phyloP scores from a whole-genome alignment of 2,329 filamentous ascomycete genomes.

The Aschersonia sp. region DNA sequence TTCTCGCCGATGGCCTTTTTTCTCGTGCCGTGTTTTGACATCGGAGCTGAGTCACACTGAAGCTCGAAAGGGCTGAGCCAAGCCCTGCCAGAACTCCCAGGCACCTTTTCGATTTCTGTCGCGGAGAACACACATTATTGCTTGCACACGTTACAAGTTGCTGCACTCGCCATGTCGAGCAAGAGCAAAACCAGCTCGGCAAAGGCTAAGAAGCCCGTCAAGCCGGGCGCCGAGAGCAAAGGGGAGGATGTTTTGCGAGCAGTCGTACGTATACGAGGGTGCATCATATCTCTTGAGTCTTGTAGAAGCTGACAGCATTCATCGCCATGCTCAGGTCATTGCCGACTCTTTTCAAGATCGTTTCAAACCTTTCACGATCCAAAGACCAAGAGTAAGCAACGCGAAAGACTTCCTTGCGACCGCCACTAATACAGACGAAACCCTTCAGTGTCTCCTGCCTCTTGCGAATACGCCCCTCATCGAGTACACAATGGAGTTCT shows the following conservation, averaged over 20 bases:
- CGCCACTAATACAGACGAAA: background rate
- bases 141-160: background rate
- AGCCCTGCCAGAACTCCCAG: no score
- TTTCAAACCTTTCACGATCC: slow-evolving; percentile 79
- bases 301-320: slow-evolving; percentile 6
- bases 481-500: slow-evolving; percentile 94
- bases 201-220: slow-evolving; percentile 39
- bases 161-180: slow-evolving; percentile 25
- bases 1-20: no score
- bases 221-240: slow-evolving; percentile 36
- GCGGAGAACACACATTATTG: background rate
- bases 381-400: slow-evolving; percentile 61
- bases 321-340: slow-evolving; percentile 45
- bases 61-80: no score
- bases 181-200: slow-evolving; percentile 24
- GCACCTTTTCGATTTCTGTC: no score
- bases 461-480: slow-evolving; percentile 89
- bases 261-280: slow-evolving; percentile 25
- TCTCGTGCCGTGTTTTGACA: no score
- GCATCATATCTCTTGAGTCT: slow-evolving; percentile 2
- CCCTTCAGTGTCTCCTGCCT: slow-evolving; percentile 67
- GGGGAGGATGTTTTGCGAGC: slow-evolving; percentile 44
- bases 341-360: slow-evolving; percentile 90
- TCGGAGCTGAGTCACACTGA: no score
- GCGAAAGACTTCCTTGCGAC: background rate